Percentiles rank a stretch among this genome's conserved stretches.
Conservation (phyloP, 257 asterid species). For the Phtheirospermum japonicum region DNA sequence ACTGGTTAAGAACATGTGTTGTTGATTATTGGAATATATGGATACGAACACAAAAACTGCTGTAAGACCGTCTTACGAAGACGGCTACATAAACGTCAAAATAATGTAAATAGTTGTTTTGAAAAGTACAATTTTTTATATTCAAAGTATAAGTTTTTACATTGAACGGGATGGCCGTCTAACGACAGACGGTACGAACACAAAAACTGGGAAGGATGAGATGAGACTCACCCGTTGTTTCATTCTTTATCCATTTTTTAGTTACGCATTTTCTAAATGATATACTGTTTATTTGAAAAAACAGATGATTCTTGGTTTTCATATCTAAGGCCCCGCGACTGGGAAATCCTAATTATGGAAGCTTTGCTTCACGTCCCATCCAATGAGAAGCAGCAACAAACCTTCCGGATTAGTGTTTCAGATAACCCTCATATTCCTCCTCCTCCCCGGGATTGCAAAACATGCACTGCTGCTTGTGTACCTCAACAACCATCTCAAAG, state of each 20-base stretch:
- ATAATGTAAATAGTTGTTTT: no score
- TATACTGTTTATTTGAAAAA: background rate
- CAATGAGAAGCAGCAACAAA: background rate
- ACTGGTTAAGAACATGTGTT: no score
- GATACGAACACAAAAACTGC: no score
- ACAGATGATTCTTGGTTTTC: slow-evolving; percentile 4
- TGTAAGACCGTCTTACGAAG: no score
- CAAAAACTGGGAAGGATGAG: no score
- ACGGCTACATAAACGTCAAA: no score
- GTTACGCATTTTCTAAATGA: background rate
- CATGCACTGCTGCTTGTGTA: background rate
- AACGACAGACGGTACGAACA: no score
- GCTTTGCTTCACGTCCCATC: slow-evolving; percentile 6
- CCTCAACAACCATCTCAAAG: background rate
- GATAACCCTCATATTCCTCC: background rate
- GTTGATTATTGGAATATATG: no score
- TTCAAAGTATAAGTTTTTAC: no score
- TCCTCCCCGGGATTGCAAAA: background rate
- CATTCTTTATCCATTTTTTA: background rate
- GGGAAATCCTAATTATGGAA: background rate
- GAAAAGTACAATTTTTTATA: no score
- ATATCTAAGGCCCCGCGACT: slow-evolving; percentile 4
- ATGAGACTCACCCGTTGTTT: no score
- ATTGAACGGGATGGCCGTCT: no score
- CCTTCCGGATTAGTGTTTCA: background rate